phyloP scores from a whole-genome alignment of 345 rosid genomes.

The Rhizophora mangle region DNA sequence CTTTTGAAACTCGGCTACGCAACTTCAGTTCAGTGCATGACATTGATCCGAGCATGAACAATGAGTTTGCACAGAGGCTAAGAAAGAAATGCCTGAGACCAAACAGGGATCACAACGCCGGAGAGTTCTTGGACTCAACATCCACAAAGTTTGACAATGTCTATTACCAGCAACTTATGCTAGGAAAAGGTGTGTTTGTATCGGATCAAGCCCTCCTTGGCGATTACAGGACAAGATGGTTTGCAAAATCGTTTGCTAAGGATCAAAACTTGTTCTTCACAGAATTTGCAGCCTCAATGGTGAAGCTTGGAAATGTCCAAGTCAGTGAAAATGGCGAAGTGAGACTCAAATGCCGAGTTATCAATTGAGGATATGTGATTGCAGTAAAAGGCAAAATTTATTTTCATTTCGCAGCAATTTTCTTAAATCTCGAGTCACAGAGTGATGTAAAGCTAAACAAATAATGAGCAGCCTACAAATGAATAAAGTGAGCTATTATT shows the following conservation, averaged over 20 bases:
- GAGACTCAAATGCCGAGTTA: conserved; percentile 45
- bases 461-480: background rate
- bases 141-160: conserved; percentile 55
- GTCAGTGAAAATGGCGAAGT: conserved; percentile 62
- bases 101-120: conserved; percentile 51
- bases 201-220: conserved; percentile 59
- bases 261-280: conserved; percentile 62
- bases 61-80: conserved; percentile 39
- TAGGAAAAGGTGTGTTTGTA: conserved; percentile 57
- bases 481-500: conserved; percentile 3
- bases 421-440: background rate
- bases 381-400: background rate
- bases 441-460: background rate
- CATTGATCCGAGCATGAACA: conserved; percentile 60
- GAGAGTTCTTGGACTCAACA: conserved; percentile 62
- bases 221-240: conserved; percentile 53
- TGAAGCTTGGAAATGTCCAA: conserved; percentile 68
- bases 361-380: conserved; percentile 31
- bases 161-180: conserved; percentile 57
- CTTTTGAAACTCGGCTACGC: conserved; percentile 57
- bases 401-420: background rate
- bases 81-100: conserved; percentile 45
- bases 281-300: conserved; percentile 68
- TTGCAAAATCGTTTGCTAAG: conserved; percentile 52
- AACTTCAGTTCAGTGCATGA: conserved; percentile 56